Percentiles rank a stretch among this genome's conserved stretches.
Conservation (phyloP, 805 yeast species). For the Sugiyamaella valdiviana region DNA sequence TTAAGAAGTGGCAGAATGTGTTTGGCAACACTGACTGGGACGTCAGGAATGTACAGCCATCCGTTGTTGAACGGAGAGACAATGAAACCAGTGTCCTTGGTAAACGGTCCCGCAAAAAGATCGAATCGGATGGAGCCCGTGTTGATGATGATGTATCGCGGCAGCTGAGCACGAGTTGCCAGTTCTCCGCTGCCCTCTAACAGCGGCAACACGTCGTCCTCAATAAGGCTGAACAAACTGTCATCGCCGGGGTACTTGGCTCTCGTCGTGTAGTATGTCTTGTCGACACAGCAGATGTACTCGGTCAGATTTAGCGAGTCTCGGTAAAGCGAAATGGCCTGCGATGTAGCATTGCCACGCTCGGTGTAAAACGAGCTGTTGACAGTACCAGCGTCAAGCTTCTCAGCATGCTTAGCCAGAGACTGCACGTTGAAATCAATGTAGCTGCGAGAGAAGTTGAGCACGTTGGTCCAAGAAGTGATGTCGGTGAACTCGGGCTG, state of each 20-base stretch:
- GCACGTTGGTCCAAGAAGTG: slow-evolving; percentile 13
- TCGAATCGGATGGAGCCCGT: slow-evolving; percentile 89
- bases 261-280: slow-evolving; percentile 58
- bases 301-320: slow-evolving; percentile 47
- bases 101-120: slow-evolving; percentile 75
- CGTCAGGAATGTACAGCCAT: slow-evolving; percentile 59
- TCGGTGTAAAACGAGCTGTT: slow-evolving; percentile 44
- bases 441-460: slow-evolving; percentile 53
- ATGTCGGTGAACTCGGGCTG: background rate
- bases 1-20: slow-evolving; percentile 53
- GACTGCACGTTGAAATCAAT: slow-evolving; percentile 76
- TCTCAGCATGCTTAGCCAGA: slow-evolving; percentile 54
- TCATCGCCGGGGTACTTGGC: slow-evolving; percentile 56
- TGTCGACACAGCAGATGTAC: slow-evolving; percentile 59
- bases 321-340: slow-evolving; percentile 41
- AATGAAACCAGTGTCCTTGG: slow-evolving; percentile 69
- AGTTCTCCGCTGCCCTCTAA: slow-evolving; percentile 17
- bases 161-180: slow-evolving; percentile 26
- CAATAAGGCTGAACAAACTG: slow-evolving; percentile 55
- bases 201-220: slow-evolving; percentile 47
- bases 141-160: slow-evolving; percentile 60
- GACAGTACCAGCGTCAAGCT: slow-evolving; percentile 6
- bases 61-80: slow-evolving; percentile 79
- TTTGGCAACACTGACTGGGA: slow-evolving; percentile 55
- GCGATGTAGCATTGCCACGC: slow-evolving; percentile 46